Conservation (phyloP, 306 rosid species). For the Glycine latifolia region DNA sequence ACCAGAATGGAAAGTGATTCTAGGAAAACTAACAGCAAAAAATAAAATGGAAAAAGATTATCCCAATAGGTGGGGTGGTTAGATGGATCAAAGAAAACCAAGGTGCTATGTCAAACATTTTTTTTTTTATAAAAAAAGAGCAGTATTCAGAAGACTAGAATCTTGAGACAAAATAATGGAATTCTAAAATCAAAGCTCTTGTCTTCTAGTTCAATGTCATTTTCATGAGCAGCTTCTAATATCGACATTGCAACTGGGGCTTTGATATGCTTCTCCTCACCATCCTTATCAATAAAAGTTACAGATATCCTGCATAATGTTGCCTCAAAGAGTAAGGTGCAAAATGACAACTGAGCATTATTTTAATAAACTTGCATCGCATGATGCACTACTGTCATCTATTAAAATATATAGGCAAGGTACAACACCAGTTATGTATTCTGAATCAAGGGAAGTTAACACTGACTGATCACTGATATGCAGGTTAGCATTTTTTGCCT, state of each 20-base stretch:
- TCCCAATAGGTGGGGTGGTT: background rate
- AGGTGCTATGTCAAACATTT: background rate
- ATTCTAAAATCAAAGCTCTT: conserved; percentile 46
- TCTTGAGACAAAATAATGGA: background rate
- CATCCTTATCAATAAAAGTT: conserved; percentile 87
- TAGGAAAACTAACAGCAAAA: background rate
- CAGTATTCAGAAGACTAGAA: conserved; percentile 10
- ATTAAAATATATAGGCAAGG: background rate
- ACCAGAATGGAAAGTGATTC: background rate
- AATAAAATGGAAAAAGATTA: too few species aligned
- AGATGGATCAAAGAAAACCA: background rate
- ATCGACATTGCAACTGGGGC: conserved; percentile 94
- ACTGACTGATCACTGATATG: too few species aligned
- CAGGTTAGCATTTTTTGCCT: background rate
- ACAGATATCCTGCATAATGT: conserved; percentile 81
- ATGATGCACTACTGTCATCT: conserved; percentile 27
- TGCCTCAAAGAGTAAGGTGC: too few species aligned
- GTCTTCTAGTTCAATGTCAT: conserved; percentile 97
- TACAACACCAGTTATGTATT: background rate
- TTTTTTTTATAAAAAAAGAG: background rate
- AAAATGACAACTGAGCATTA: too few species aligned
- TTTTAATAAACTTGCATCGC: too few species aligned
- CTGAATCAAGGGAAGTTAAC: background rate
- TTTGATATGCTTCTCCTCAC: conserved; percentile 74
- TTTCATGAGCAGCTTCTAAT: conserved; percentile 96